Evolutionary conservation across 192 early-diverging fungal genomes (phyloP), one percentile per base, ranked within the genome.

Genomic region (Gryganskiella cystojenkinii): DNA sequence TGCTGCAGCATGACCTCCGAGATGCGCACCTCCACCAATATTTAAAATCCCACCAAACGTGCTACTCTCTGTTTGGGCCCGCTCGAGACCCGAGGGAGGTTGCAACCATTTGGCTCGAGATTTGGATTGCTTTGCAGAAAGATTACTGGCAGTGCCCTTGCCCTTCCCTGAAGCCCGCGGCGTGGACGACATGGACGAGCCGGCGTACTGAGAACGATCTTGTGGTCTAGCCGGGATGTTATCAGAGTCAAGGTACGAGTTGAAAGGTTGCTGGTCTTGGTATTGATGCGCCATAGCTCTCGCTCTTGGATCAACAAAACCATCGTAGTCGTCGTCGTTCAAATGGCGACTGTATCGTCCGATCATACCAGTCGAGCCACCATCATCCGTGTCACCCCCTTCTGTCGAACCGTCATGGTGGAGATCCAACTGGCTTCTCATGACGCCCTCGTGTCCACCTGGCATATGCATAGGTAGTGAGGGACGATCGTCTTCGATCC

Each of bases 281-380:
- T 13, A 31, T 19, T 19, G 9, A 37, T 40, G 31, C 14, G 46
- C 25, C 20, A 37, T 17, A 14, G 58, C 31, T 40, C 59, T 49
- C 42, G 47, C 56, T n/a, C 58, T 61, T 8, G 40, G 43, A 19
- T 59, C 51, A 20, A 64, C 65, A 35, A 64, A 59, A 6, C 62
- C 74, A 22, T 75, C 64, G 19, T 78, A 64, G 2, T 51, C 64
- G 17, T 65, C 63, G 13, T 66, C 45, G 2, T 37, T 9, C 47
- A 49, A n/a, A 7, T 43, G 61, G 2, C 47, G 64, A 22, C 66
- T 63, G 37, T 69, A 78, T 2, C 74, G 74, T 28, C 74, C 74
- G 62, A 78, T 42, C 74, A 64, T 78, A 4, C 50, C 64, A n/a
- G 59, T 63, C 11, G 72, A 67, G 3, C 71, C 71, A 5, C 65